phyloP scores from a whole-genome alignment of 495 filamentous ascomycete species.

The Neurospora terricola region DNA sequence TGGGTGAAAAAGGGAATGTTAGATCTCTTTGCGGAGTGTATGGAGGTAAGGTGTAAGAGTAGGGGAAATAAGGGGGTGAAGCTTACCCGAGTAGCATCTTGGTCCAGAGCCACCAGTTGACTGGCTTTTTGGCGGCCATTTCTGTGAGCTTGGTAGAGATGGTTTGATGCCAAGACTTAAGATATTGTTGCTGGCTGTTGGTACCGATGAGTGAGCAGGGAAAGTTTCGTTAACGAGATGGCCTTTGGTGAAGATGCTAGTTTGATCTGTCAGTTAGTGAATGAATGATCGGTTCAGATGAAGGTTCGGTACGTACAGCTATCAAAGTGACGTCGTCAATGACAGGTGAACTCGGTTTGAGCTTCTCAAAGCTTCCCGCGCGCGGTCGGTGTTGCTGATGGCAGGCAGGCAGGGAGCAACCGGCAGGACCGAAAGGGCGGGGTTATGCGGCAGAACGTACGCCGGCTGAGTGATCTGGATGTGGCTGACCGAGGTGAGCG shows the following conservation, averaged over 20 bases:
- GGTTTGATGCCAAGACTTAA: neutral
- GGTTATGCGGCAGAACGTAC: neutral
- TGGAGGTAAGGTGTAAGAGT: too few species aligned
- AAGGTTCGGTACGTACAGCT: neutral
- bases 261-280: neutral
- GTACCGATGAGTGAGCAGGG: neutral
- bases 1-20: neutral
- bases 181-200: neutral
- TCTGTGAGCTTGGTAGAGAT: neutral
- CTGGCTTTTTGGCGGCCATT: slow-evolving; percentile 20
- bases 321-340: neutral
- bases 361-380: neutral
- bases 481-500: neutral
- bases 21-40: neutral
- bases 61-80: neutral
- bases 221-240: too few species aligned
- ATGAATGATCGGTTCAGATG: neutral
- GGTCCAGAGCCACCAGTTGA: slow-evolving; percentile 29
- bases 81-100: slow-evolving; percentile 25
- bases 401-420: neutral
- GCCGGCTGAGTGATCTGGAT: neutral
- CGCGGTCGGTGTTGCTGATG: neutral
- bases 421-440: neutral
- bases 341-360: neutral
- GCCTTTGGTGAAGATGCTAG: neutral